These are phyloP conservation scores for Manihot esculenta DNA, from an alignment of 441 rosid genomes.

Conservation along the genomic window DNA sequence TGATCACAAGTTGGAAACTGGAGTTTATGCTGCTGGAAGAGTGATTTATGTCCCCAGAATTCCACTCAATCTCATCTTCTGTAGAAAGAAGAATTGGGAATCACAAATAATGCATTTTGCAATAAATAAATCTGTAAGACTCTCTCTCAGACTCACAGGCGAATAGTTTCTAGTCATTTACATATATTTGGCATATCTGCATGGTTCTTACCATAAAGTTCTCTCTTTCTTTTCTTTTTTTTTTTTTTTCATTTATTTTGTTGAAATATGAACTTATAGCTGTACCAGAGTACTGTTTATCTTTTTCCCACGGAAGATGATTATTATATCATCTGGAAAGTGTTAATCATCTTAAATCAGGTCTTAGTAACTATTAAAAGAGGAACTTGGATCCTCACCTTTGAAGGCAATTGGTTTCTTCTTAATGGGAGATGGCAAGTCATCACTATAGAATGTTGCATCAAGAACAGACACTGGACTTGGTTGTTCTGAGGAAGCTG, in stretches of 20 bases:
- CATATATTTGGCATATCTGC: slow-evolving; percentile 4
- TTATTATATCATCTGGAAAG: background rate
- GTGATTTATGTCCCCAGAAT: slow-evolving; percentile 24
- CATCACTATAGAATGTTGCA: slow-evolving; percentile 68
- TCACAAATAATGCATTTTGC: background rate
- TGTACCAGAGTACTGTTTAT: background rate
- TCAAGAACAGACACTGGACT: slow-evolving; percentile 97
- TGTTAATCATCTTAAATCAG: slow-evolving; percentile 2
- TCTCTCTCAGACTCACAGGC: background rate
- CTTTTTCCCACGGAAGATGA: background rate
- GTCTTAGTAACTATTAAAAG: background rate
- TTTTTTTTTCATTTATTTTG: background rate
- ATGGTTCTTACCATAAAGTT: background rate
- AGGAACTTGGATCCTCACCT: slow-evolving; percentile 41
- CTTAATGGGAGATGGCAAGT: slow-evolving; percentile 80
- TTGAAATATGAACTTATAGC: background rate
- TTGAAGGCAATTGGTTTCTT: slow-evolving; percentile 58
- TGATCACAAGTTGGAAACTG: slow-evolving; percentile 40
- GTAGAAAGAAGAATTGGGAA: slow-evolving; percentile 29
- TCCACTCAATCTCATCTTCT: slow-evolving; percentile 64
- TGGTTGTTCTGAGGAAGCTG: slow-evolving; percentile 70
- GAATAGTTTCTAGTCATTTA: background rate
- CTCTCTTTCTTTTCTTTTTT: background rate
- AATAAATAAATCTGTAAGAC: background rate
- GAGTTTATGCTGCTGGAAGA: slow-evolving; percentile 33